Evolutionary conservation across 768 basidiomycete genomes (phyloP), one percentile per base, ranked within the genome.

Genomic region (Termitomyces sp.): DNA sequence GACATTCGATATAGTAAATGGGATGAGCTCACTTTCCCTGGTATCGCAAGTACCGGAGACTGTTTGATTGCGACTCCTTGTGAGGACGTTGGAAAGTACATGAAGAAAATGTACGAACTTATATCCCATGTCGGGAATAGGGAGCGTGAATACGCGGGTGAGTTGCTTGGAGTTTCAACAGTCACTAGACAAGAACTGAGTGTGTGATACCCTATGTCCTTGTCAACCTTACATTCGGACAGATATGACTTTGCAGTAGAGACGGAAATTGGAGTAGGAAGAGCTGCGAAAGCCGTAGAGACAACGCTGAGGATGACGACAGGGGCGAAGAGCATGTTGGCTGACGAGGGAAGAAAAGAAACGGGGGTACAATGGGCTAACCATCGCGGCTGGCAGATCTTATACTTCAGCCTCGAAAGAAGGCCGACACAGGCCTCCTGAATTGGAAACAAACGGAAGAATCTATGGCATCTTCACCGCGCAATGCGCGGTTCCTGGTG

Each of bases 21-120:
- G n/a, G 29, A n/a, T 29, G 7, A 2, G 13, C 76, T 55, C 49
- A 80, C 79, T 80, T 62, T 82, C 78, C 40, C 80, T 68, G 3
- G 81, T 80, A 61, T 82, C 71, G 63, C 81, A 83, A 2, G 60
- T 70, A 25, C 81, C 81, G 1, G 74, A 76, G 57, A 82, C 78
- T 80, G 52, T 12, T 6, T 9, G 11, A 48, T 27, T n/a, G n/a
- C n/a, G n/a, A n/a, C n/a, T 9, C 42, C 15, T 51, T 12, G 56
- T 52, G 3, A 39, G n/a, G 10, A 6, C 54, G 12, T 41, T 11
- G 42, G 45, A 29, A 18, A 23, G 20, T 36, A 15, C 16, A 42
- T 27, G 53, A 38, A 35, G 13, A 33, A 3, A 15, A 41, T 41
- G 12, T 25, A 69, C 76, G 45, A 25, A 80, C 79, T 76, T 36